A percentile compares a stretch with the other conserved stretches of the same genome.
phyloP scores from a whole-genome alignment of 768 basidiomycete genomes.

The Lactarius pseudohatsudake region DNA sequence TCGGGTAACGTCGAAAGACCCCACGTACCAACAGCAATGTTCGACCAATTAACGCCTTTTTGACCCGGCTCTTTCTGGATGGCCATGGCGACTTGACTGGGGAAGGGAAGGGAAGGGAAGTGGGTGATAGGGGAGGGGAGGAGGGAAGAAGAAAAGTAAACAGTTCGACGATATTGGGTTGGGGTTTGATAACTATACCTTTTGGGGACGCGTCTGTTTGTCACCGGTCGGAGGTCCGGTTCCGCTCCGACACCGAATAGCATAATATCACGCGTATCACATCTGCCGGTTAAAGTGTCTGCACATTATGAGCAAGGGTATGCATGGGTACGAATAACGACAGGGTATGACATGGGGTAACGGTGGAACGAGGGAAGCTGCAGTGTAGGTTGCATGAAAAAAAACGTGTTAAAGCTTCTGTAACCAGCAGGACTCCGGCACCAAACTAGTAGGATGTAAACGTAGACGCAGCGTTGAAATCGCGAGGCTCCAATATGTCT shows the following conservation, averaged over 20 bases:
- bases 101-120: conserved; percentile 23
- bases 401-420: conserved; percentile 19
- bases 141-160: conserved; percentile 16
- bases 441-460: conserved; percentile 7
- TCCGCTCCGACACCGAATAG: conserved; percentile 3
- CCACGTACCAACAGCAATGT: conserved; percentile 86
- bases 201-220: conserved; percentile 13
- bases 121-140: conserved; percentile 15
- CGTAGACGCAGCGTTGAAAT: conserved; percentile 1
- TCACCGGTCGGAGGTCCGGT: conserved; percentile 15
- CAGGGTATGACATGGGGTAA: conserved; percentile 28
- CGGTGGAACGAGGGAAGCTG: conserved; percentile 18
- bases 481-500: conserved; percentile 18
- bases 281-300: background rate
- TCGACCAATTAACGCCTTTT: conserved; percentile 91
- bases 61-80: conserved; percentile 85
- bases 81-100: conserved; percentile 53
- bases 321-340: conserved; percentile 29
- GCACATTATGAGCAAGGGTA: conserved; percentile 20
- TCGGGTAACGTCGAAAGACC: background rate
- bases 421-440: conserved; percentile 17
- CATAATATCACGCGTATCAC: background rate
- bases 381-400: conserved; percentile 16
- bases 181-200: background rate
- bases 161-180: background rate